These are phyloP conservation scores for Coemansia sp. DNA, from an alignment of 192 early-diverging fungal species.

Conservation along the genomic window DNA sequence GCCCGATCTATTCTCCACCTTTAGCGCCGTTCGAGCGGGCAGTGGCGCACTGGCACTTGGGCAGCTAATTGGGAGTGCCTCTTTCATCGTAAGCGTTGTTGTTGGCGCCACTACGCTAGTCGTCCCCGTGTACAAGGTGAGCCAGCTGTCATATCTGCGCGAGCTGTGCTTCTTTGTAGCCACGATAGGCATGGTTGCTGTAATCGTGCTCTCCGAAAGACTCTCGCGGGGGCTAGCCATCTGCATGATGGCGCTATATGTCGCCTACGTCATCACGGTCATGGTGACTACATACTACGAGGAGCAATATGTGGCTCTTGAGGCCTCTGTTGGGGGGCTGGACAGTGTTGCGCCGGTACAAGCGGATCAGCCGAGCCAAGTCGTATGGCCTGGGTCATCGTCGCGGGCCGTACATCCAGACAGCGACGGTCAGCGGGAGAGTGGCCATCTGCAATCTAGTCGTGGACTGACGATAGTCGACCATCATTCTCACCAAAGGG, in stretches of 20 bases:
- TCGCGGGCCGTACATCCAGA: background rate
- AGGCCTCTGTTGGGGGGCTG: constrained; percentile 1
- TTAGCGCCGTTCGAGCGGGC: constrained; percentile 68
- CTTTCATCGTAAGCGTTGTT: constrained; percentile 83
- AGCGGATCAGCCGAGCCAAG: background rate
- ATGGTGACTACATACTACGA: constrained; percentile 51
- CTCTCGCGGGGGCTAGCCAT: constrained; percentile 36
- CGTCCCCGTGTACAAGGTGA: constrained; percentile 67
- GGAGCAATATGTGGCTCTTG: constrained; percentile 10
- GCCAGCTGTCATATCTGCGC: constrained; percentile 68
- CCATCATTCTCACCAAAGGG: background rate
- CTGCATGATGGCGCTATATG: constrained; percentile 47
- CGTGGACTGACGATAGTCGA: background rate
- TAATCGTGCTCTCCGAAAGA: constrained; percentile 24
- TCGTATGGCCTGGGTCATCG: background rate
- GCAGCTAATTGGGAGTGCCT: constrained; percentile 84
- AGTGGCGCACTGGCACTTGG: constrained; percentile 82
- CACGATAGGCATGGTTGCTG: constrained; percentile 31
- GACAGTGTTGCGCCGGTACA: background rate
- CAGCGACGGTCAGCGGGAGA: background rate
- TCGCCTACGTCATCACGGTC: constrained; percentile 44
- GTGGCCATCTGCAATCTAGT: background rate
- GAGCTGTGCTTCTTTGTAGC: constrained; percentile 74
- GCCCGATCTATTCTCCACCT: constrained; percentile 89
- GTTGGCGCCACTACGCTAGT: constrained; percentile 80